phyloP scores from a whole-genome alignment of 306 rosid species.

The Lathyrus sativus region DNA sequence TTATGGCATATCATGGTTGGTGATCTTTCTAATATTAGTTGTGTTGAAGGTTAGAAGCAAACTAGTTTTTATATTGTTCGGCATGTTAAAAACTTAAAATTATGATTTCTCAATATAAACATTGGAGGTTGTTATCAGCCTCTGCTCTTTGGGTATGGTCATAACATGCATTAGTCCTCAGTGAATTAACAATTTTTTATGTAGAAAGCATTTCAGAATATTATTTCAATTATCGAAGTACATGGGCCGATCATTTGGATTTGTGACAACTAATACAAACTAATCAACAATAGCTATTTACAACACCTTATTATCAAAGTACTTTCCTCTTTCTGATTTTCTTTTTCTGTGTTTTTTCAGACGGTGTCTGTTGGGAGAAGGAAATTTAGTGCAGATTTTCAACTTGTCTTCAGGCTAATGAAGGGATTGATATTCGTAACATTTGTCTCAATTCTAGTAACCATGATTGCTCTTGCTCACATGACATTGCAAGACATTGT shows the following conservation, averaged over 20 bases:
- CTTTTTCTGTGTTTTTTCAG: slow-evolving; percentile 44
- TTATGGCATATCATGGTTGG: slow-evolving; percentile 96
- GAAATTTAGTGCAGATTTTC: slow-evolving; percentile 85
- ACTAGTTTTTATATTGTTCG: slow-evolving; percentile 3
- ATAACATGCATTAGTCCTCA: not conserved
- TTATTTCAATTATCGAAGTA: not conserved
- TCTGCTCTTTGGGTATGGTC: not conserved
- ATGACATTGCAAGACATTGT: slow-evolving; percentile 87
- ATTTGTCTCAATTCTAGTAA: slow-evolving; percentile 75
- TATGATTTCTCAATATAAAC: slow-evolving; percentile 24
- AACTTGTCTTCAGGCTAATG: slow-evolving; percentile 87
- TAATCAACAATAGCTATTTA: slow-evolving; percentile 1
- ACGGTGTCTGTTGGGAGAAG: slow-evolving; percentile 90
- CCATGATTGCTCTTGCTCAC: slow-evolving; percentile 79
- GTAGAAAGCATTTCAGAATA: not conserved
- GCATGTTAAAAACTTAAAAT: slow-evolving; percentile 24
- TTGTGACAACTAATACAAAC: not conserved
- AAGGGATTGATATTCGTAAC: slow-evolving; percentile 90
- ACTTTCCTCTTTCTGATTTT: slow-evolving; percentile 17
- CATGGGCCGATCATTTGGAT: not conserved
- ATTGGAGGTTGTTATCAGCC: not conserved
- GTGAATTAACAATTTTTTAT: not conserved
- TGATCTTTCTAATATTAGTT: slow-evolving; percentile 74
- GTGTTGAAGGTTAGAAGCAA: slow-evolving; percentile 82
- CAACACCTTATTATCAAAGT: no score